phyloP scores from a whole-genome alignment of 495 filamentous ascomycete genomes.

The Penicillium bovifimosum region DNA sequence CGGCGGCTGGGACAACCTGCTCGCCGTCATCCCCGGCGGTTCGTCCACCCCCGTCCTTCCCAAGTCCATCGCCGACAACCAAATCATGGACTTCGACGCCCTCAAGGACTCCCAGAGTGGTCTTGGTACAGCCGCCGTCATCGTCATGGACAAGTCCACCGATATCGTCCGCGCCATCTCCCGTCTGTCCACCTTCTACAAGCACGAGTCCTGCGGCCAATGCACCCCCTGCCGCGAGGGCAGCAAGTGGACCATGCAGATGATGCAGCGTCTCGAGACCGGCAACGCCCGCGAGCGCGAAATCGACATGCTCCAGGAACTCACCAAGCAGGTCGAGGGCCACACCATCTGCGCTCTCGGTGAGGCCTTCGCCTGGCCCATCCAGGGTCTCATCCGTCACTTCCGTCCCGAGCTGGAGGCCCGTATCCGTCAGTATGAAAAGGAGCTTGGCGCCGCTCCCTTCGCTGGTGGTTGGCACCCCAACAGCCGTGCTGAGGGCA shows the following conservation, averaged over 20 bases:
- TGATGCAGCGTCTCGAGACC: constrained; percentile 93
- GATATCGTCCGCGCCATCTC: constrained; percentile 93
- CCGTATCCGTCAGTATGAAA: constrained; percentile 69
- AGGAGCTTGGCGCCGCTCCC: constrained; percentile 57
- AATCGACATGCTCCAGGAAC: constrained; percentile 98
- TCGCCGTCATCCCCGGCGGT: constrained; percentile 91
- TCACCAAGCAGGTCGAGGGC: constrained; percentile 98
- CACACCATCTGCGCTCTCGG: constrained; percentile 98
- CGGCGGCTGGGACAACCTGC: constrained; percentile 96
- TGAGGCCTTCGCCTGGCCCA: constrained; percentile 97
- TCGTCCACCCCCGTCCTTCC: constrained; percentile 95
- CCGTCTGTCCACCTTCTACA: constrained; percentile 91
- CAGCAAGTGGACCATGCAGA: constrained; percentile 96
- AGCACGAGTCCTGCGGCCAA: constrained; percentile 96
- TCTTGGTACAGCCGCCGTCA: constrained; percentile 95
- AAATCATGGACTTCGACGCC: constrained; percentile 98
- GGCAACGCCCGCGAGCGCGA: constrained; percentile 82
- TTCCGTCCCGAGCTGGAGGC: constrained; percentile 94
- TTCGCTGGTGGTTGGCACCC: constrained; percentile 87
- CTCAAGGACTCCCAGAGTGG: constrained; percentile 96
- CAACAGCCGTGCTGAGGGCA: constrained; percentile 67
- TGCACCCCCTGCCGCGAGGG: constrained; percentile 98
- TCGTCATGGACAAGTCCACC: constrained; percentile 97
- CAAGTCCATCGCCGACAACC: constrained; percentile 78
- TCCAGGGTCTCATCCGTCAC: constrained; percentile 95